Evolutionary conservation across 176 grass and related monocot genomes (phyloP).

Genomic region (Bolboschoenus planiculmis): DNA sequence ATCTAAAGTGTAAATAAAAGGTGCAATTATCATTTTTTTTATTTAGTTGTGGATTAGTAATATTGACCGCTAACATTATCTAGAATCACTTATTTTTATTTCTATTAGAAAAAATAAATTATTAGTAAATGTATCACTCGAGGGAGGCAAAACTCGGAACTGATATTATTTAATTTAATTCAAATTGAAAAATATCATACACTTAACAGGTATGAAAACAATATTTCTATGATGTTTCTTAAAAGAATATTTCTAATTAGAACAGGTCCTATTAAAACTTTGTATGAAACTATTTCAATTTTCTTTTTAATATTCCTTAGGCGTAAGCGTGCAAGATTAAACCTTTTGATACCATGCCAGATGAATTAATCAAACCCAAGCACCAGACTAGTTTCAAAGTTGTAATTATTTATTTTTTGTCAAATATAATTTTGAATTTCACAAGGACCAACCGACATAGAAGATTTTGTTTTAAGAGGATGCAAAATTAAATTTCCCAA

Average conservation of each 20-base stretch:
- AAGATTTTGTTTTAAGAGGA: neutral
- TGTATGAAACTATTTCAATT: neutral
- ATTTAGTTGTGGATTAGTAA: neutral
- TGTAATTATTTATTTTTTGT: neutral
- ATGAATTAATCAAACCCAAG: neutral
- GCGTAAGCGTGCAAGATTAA: neutral
- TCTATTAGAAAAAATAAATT: neutral
- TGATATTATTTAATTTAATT: too few species aligned
- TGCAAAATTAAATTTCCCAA: neutral
- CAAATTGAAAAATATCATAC: too few species aligned
- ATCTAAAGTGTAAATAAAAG: too few species aligned
- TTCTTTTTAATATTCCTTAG: neutral
- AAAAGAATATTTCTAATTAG: neutral
- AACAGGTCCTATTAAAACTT: neutral
- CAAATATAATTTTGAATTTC: neutral
- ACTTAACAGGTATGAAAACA: too few species aligned
- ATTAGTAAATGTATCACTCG: too few species aligned
- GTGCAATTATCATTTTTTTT: too few species aligned
- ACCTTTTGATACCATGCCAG: too few species aligned
- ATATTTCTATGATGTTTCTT: neutral
- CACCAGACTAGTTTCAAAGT: neutral
- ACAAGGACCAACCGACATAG: neutral
- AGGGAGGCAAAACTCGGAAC: too few species aligned
- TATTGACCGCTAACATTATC: neutral
- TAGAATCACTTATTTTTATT: neutral